A percentile compares a stretch with the other conserved stretches of the same genome.
These are phyloP conservation scores for Linum usitatissimum DNA, from an alignment of 345 rosid genomes.

Conservation along the genomic window DNA sequence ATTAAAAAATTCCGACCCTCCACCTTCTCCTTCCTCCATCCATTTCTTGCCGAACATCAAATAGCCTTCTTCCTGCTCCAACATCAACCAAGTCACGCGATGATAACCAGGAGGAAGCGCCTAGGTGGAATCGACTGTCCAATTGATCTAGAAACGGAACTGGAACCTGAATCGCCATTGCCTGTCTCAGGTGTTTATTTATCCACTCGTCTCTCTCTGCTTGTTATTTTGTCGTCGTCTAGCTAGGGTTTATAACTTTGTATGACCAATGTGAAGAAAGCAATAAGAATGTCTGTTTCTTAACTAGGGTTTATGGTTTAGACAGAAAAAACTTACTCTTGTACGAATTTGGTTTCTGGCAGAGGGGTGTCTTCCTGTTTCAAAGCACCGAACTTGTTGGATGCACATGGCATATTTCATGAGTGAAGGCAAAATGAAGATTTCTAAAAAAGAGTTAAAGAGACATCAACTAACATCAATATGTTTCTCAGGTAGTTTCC, in stretches of 20 bases:
- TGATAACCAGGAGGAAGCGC: background rate
- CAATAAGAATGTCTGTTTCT: too few relatives aligned
- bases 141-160: background rate
- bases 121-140: background rate
- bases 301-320: too few relatives aligned
- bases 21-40: too few relatives aligned
- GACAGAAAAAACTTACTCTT: too few relatives aligned
- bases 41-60: too few relatives aligned
- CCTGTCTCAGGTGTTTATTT: background rate
- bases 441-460: constrained; percentile 12
- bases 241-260: background rate
- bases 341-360: constrained; percentile 7
- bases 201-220: background rate
- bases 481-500: constrained; percentile 36
- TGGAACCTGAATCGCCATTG: background rate
- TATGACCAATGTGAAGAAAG: too few relatives aligned
- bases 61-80: too few relatives aligned
- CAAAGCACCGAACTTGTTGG: constrained; percentile 68
- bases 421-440: constrained; percentile 20
- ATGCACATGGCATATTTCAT: constrained; percentile 25
- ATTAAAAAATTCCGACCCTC: too few relatives aligned
- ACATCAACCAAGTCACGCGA: background rate
- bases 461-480: constrained; percentile 20
- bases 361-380: constrained; percentile 16
- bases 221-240: background rate